Evolutionary conservation across 2,329 filamentous ascomycete genomes (phyloP).

Genomic region (Pestalotiopsis sp.): DNA sequence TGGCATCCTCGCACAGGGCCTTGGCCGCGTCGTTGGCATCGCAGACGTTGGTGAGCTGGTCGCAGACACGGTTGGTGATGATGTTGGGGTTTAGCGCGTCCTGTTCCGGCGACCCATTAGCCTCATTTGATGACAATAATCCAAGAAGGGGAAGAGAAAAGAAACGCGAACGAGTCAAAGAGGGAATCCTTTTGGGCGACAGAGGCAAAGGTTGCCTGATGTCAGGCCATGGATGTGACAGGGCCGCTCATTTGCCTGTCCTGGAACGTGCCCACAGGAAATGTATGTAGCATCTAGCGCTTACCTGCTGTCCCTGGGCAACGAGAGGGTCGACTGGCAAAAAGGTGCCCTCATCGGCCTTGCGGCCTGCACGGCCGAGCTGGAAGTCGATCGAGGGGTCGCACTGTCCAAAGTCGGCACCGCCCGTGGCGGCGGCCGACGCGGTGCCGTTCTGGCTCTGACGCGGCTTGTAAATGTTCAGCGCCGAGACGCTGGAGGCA

Average conservation of each 20-base stretch:
- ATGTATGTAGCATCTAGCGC: neutral
- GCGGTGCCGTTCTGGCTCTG: conserved; percentile 20
- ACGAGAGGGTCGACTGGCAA: conserved; percentile 57
- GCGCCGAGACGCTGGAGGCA: conserved; percentile 17
- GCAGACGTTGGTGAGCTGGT: conserved; percentile 63
- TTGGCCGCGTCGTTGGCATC: conserved; percentile 58
- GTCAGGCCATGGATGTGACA: neutral
- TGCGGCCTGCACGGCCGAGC: conserved; percentile 53
- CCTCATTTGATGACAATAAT: neutral
- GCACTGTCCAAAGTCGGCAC: conserved; percentile 52
- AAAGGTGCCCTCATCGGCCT: conserved; percentile 59
- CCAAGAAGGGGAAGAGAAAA: neutral
- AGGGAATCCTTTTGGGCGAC: too few relatives aligned
- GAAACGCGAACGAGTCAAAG: neutral
- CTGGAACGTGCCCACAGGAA: conserved; percentile 19
- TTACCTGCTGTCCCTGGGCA: conserved; percentile 49
- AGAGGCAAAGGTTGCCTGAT: neutral
- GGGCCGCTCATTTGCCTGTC: neutral
- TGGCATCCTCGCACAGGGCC: conserved; percentile 47
- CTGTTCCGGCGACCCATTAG: neutral
- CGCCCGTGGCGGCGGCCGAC: conserved; percentile 23
- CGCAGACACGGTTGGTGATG: conserved; percentile 65
- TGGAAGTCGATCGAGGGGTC: conserved; percentile 59
- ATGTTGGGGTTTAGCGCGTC: conserved; percentile 66
- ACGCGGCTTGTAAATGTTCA: conserved; percentile 17